These are phyloP conservation scores for Linnemannia elongata DNA, from an alignment of 192 early-diverging fungal species.

Conservation along the genomic window DNA sequence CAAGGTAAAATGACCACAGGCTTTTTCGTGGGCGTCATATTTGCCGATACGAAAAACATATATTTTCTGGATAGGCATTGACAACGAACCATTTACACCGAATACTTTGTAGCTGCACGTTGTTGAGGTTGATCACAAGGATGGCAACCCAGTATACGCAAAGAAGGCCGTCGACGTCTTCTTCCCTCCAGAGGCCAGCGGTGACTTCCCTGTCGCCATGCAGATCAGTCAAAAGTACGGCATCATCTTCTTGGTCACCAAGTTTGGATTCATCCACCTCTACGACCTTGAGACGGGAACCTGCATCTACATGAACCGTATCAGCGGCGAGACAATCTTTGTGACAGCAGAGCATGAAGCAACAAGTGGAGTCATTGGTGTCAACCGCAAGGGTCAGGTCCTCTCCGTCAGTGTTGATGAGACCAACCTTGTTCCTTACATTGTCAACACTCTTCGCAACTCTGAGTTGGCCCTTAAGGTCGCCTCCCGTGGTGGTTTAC, in stretches of 20 bases:
- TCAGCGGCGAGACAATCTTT: slow-evolving; percentile 98
- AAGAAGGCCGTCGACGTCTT: slow-evolving; percentile 94
- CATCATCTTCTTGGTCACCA: slow-evolving; percentile 96
- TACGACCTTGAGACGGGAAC: slow-evolving; percentile 96
- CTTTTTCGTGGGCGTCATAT: neutral
- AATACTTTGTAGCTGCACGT: slow-evolving; percentile 81
- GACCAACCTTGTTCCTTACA: slow-evolving; percentile 90
- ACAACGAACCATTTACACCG: neutral
- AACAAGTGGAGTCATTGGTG: slow-evolving; percentile 90
- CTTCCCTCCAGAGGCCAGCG: slow-evolving; percentile 96
- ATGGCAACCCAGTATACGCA: slow-evolving; percentile 89
- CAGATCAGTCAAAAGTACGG: slow-evolving; percentile 95
- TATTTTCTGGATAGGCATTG: neutral
- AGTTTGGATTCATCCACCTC: slow-evolving; percentile 97
- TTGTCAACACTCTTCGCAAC: slow-evolving; percentile 86
- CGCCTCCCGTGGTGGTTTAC: slow-evolving; percentile 90
- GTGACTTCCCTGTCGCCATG: slow-evolving; percentile 98
- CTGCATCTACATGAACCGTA: slow-evolving; percentile 98
- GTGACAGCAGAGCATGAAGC: slow-evolving; percentile 91
- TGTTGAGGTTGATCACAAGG: slow-evolving; percentile 96
- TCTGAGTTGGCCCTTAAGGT: slow-evolving; percentile 91
- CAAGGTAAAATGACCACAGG: slow-evolving; percentile 68
- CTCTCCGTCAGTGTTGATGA: slow-evolving; percentile 96
- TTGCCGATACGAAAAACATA: neutral
- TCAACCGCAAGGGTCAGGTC: slow-evolving; percentile 98